Evolutionary conservation across 805 yeast species (phyloP).

Genomic region (Wickerhamomyces mucosus): DNA sequence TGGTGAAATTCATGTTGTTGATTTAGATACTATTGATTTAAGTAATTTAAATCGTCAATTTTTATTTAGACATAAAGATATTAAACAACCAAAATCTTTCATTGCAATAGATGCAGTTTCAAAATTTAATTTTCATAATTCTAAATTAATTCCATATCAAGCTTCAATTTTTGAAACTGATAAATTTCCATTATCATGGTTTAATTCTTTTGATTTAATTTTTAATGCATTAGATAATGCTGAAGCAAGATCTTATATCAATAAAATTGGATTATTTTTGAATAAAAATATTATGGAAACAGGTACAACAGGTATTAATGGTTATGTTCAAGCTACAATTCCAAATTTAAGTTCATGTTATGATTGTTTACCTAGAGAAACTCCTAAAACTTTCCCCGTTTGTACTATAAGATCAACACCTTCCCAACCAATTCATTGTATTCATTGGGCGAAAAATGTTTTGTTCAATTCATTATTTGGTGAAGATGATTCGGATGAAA

Average conservation of each 20-base stretch:
- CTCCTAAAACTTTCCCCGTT: conserved; percentile 88
- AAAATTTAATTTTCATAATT: conserved; percentile 49
- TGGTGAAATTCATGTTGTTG: conserved; percentile 87
- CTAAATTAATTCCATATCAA: conserved; percentile 68
- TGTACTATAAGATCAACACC: conserved; percentile 97
- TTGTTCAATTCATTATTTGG: conserved; percentile 74
- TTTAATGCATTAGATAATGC: conserved; percentile 92
- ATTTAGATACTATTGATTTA: conserved; percentile 88
- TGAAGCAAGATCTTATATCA: conserved; percentile 87
- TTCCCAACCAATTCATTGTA: conserved; percentile 89
- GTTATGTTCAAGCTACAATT: conserved; percentile 87
- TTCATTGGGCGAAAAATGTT: conserved; percentile 96
- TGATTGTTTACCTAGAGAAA: conserved; percentile 79
- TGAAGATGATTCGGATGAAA: conserved; percentile 28
- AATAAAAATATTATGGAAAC: conserved; percentile 77
- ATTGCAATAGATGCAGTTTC: conserved; percentile 82
- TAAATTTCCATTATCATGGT: conserved; percentile 69
- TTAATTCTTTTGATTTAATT: conserved; percentile 61
- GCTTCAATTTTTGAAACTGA: conserved; percentile 79
- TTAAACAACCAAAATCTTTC: conserved; percentile 76
- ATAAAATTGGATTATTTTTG: conserved; percentile 67
- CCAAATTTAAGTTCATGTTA: conserved; percentile 85
- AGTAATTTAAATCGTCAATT: conserved; percentile 92
- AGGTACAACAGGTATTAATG: conserved; percentile 92
- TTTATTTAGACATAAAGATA: conserved; percentile 80